Evolutionary conservation across 2,329 filamentous ascomycete species (phyloP).

Genomic region (Ceratocystis diversiconidia): DNA sequence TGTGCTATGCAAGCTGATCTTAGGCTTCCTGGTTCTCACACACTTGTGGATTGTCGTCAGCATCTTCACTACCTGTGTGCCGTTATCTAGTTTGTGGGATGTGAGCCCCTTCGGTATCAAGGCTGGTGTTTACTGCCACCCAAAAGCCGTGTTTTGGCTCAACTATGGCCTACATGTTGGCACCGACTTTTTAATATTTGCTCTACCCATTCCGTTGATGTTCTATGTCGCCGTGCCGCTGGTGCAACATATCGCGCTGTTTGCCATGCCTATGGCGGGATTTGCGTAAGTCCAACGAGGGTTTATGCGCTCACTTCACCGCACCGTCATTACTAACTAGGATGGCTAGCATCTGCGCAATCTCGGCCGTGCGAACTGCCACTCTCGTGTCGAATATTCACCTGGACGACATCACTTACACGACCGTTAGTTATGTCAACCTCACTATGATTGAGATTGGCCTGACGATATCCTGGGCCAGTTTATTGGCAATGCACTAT

Average conservation of each 20-base stretch:
- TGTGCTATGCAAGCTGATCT: slow-evolving; percentile 19
- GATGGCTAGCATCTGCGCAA: slow-evolving; percentile 25
- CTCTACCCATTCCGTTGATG: slow-evolving; percentile 23
- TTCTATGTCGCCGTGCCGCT: slow-evolving; percentile 22
- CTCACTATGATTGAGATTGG: slow-evolving; percentile 16
- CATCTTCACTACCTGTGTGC: slow-evolving; percentile 21
- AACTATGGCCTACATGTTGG: slow-evolving; percentile 24
- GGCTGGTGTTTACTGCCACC: slow-evolving; percentile 16
- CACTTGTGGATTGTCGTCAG: slow-evolving; percentile 21
- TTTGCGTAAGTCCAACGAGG: slow-evolving; percentile 20
- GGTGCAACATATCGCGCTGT: slow-evolving; percentile 21
- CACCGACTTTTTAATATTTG: slow-evolving; percentile 23
- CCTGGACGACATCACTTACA: slow-evolving; percentile 14
- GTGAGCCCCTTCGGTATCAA: background rate
- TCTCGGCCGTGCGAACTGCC: slow-evolving; percentile 24
- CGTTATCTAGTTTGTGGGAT: slow-evolving; percentile 19
- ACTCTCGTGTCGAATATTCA: slow-evolving; percentile 13
- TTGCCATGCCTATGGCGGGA: slow-evolving; percentile 22
- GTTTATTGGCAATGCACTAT: slow-evolving; percentile 10
- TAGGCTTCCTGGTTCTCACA: slow-evolving; percentile 19
- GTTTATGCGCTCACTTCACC: background rate
- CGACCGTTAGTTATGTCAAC: slow-evolving; percentile 15
- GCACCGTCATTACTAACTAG: background rate
- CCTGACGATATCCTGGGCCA: slow-evolving; percentile 12
- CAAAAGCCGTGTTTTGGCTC: slow-evolving; percentile 21